phyloP scores from a whole-genome alignment of 768 basidiomycete genomes.

The Ramaria sp. region DNA sequence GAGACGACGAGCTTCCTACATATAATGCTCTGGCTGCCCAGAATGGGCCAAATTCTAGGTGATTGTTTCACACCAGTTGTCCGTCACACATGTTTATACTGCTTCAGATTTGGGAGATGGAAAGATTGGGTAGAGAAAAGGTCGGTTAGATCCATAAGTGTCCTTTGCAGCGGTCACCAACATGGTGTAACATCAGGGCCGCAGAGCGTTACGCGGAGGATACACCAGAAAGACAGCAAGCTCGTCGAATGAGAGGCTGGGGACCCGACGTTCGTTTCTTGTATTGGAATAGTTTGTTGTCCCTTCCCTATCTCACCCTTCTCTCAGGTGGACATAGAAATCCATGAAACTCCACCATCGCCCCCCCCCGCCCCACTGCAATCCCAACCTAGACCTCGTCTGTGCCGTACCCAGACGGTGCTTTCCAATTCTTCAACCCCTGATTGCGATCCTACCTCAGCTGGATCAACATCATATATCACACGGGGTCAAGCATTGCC shows the following conservation, averaged over 20 bases:
- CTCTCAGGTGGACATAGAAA: not conserved
- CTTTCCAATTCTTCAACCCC: constrained; percentile 15
- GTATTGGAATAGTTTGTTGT: not conserved
- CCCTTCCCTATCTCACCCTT: not conserved
- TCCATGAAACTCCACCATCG: not conserved
- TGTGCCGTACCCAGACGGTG: constrained; percentile 1
- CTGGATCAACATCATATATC: constrained; percentile 30
- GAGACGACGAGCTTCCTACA: constrained; percentile 52
- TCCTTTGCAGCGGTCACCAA: constrained; percentile 7
- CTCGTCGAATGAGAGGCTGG: constrained; percentile 63
- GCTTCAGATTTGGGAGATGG: constrained; percentile 74
- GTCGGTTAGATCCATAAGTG: constrained; percentile 22
- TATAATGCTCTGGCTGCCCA: constrained; percentile 73
- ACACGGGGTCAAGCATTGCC: constrained; percentile 11
- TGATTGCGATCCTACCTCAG: constrained; percentile 16
- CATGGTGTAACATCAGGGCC: constrained; percentile 36
- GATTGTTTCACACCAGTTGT: constrained; percentile 14
- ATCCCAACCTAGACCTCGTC: not conserved
- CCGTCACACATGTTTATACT: constrained; percentile 7
- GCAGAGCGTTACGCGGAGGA: constrained; percentile 71
- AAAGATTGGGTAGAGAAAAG: constrained; percentile 83
- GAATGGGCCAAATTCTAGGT: constrained; percentile 78
- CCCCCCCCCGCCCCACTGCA: not conserved
- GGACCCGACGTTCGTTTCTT: constrained; percentile 31
- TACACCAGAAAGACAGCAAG: constrained; percentile 42